Evolutionary conservation across 75 land plant genomes (phyloP).

Genomic region (Sequoia sempervirens): DNA sequence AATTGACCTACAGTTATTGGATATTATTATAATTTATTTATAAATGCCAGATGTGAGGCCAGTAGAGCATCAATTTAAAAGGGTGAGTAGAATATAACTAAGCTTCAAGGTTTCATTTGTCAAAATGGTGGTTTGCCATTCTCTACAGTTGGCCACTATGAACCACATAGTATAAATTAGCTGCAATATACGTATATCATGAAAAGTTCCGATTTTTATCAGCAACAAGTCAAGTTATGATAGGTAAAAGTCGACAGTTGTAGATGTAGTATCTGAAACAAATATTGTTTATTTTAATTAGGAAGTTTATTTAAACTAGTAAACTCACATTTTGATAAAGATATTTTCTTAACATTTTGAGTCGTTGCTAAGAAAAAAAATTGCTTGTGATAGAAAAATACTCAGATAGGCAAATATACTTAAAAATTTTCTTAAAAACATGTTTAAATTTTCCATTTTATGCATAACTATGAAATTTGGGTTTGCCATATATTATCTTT

Average conservation of each 20-base stretch:
- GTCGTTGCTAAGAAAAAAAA: neutral
- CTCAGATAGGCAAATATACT: neutral
- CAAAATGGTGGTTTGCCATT: neutral
- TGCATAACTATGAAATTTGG: neutral
- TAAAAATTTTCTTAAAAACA: neutral
- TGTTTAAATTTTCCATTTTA: neutral
- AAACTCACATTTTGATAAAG: neutral
- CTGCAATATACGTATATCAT: neutral
- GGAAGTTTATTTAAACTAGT: neutral
- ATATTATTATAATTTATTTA: too few species aligned
- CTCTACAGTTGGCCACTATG: neutral
- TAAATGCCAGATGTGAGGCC: too few species aligned
- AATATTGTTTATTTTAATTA: neutral
- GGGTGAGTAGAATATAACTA: too few species aligned
- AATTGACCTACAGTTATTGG: too few species aligned
- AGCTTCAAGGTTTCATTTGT: neutral
- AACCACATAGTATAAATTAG: neutral
- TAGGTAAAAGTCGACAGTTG: neutral
- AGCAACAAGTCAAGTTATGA: neutral
- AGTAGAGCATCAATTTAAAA: too few species aligned
- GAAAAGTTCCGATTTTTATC: too few species aligned
- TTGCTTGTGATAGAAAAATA: too few species aligned
- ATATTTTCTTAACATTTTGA: neutral
- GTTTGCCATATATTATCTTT: too few species aligned
- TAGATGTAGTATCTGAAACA: neutral